Evolutionary conservation across 768 basidiomycete species (phyloP).

Genomic region (Hypholoma fasciculare): DNA sequence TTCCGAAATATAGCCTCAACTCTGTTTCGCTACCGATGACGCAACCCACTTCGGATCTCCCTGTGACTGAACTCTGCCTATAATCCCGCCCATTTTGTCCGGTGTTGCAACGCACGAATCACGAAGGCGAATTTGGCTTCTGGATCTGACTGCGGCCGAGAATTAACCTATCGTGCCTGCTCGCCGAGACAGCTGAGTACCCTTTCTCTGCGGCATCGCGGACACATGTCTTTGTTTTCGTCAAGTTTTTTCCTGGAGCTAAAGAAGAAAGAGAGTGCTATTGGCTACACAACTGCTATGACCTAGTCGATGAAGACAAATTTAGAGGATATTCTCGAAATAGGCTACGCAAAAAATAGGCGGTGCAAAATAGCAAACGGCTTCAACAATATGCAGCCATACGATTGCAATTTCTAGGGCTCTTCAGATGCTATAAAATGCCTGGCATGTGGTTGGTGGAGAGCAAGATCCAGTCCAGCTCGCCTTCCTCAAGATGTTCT

Average conservation of each 20-base stretch:
- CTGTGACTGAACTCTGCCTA: neutral
- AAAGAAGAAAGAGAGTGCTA: neutral
- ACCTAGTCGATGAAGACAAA: neutral
- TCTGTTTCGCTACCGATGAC: neutral
- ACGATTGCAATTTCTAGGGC: neutral
- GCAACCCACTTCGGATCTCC: neutral
- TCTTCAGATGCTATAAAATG: neutral
- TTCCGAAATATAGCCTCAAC: neutral
- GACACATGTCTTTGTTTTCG: neutral
- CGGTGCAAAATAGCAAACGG: neutral
- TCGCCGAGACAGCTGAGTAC: too few relatives aligned
- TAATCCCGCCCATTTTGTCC: neutral
- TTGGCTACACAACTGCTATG: constrained; percentile 4
- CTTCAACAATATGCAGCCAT: neutral
- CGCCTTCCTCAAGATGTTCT: constrained; percentile 20
- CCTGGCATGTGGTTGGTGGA: neutral
- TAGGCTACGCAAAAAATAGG: neutral
- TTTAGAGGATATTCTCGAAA: too few relatives aligned
- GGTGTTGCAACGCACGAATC: too few relatives aligned
- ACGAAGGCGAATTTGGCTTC: too few relatives aligned
- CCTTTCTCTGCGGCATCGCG: too few relatives aligned
- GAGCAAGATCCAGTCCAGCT: neutral
- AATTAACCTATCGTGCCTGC: too few relatives aligned
- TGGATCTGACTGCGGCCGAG: too few relatives aligned
- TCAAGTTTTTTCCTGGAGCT: neutral